A percentile compares a stretch with the other conserved stretches of the same genome.
These are phyloP conservation scores for Copromyces sp. DNA, from an alignment of 495 filamentous ascomycete genomes.

Conservation along the genomic window DNA sequence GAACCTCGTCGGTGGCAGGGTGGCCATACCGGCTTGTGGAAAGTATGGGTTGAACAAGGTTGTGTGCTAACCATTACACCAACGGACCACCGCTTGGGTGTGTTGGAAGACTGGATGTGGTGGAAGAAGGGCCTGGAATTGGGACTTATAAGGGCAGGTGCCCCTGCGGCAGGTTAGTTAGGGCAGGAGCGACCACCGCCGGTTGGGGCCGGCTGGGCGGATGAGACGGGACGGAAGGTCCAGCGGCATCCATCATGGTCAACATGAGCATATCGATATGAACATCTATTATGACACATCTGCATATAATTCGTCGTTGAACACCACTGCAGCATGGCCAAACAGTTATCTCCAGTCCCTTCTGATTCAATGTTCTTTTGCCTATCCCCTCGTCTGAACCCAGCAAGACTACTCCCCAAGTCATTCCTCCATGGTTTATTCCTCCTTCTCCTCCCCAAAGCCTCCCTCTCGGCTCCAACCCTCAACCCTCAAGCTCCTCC, in stretches of 20 bases:
- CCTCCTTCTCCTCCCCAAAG: neutral
- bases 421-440: no score
- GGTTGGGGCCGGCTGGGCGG: neutral
- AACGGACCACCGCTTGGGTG: neutral
- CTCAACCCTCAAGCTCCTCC: neutral
- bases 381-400: no score
- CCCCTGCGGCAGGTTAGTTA: neutral
- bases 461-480: neutral
- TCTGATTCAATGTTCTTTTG: no score
- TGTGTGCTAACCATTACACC: neutral
- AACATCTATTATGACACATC: no score
- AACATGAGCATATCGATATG: no score
- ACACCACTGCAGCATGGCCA: no score
- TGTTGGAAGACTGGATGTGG: neutral
- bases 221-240: neutral
- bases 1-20: neutral
- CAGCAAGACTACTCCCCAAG: no score
- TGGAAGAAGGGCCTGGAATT: neutral
- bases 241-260: no score
- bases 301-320: no score
- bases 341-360: no score
- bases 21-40: neutral
- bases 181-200: neutral
- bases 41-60: neutral
- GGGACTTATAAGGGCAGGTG: neutral